Evolutionary conservation across 75 land plant species (phyloP), one percentile per base, ranked within the genome.

Genomic region (Azolla pinnata): DNA sequence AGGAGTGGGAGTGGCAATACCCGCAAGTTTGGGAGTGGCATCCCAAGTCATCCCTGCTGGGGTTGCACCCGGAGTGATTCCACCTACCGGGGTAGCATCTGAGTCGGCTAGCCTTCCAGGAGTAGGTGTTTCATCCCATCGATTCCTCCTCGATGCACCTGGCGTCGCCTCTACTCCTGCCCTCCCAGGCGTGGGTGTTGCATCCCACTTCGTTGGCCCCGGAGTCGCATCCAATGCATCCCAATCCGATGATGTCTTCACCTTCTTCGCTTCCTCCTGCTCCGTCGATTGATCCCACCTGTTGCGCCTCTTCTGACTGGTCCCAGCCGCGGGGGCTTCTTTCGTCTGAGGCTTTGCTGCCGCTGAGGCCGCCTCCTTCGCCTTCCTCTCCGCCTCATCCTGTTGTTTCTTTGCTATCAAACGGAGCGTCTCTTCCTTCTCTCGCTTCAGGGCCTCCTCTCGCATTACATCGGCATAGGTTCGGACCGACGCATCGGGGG

Each of bases 1-100:
- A 17, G 97, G 97, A 0, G 97, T 92, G 2, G 97, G 95, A 9
- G 97, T 85, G 1, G 84, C 86, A 24, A 84, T 35, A 0, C 90
- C 96, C 1, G 74, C 56, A 12, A 87, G 76, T 71, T 85, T 92
- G 0, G 97, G 97, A 0, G 97, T 92, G 0, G 87, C 89, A 72
- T 92, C 97, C 97, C 97, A 92, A 25, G 89, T 80, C 86, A 92
- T 84, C 0, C 97, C 97, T 62, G 97, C 88, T 7, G 97, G 97
- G 0, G 95, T 88, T 20, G 95, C 95, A 7, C 96, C 96, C 4
- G 95, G 95, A 0, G 95, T 88, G 0, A 64, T 74, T 0, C 87
- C 96, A 50, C 82, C 96, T 29, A 72, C 71, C 12, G 96, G 89
- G 1, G 96, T 87, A n/a, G 67, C 60, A 73, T 91, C 97, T 14